These are phyloP conservation scores for Eragrostis nindensis DNA, from an alignment of 176 grass and related monocot species.

Conservation along the genomic window DNA sequence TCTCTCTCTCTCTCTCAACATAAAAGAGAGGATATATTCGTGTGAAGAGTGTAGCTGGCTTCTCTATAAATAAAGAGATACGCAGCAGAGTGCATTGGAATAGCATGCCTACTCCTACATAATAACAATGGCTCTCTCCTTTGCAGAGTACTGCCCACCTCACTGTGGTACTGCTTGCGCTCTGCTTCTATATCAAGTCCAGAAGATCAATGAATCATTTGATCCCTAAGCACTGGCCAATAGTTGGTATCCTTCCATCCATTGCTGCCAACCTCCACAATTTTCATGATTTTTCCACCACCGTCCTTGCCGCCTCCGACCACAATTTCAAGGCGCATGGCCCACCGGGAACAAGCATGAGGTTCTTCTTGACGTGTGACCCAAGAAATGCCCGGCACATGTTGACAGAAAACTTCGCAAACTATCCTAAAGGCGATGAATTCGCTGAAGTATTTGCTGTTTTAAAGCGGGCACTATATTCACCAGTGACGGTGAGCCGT, in stretches of 20 bases:
- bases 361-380: conserved; percentile 17
- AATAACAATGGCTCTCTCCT: no score
- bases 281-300: neutral
- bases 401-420: conserved; percentile 32
- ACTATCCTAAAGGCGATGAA: conserved; percentile 48
- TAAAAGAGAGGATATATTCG: no score
- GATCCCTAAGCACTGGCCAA: neutral
- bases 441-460: conserved; percentile 33
- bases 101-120: no score
- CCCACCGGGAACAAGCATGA: neutral
- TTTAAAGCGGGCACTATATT: conserved; percentile 32
- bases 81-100: no score
- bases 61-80: no score
- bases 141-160: no score
- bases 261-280: neutral
- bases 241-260: neutral
- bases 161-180: no score
- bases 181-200: neutral
- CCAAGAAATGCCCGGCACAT: conserved; percentile 39
- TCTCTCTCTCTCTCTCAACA: no score
- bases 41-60: no score
- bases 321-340: neutral
- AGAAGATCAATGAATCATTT: neutral
- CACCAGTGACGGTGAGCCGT: conserved; percentile 31
- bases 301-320: neutral